Evolutionary conservation across 306 rosid species (phyloP), one percentile per base, ranked within the genome.

Genomic region (Casuarina cunninghamiana): DNA sequence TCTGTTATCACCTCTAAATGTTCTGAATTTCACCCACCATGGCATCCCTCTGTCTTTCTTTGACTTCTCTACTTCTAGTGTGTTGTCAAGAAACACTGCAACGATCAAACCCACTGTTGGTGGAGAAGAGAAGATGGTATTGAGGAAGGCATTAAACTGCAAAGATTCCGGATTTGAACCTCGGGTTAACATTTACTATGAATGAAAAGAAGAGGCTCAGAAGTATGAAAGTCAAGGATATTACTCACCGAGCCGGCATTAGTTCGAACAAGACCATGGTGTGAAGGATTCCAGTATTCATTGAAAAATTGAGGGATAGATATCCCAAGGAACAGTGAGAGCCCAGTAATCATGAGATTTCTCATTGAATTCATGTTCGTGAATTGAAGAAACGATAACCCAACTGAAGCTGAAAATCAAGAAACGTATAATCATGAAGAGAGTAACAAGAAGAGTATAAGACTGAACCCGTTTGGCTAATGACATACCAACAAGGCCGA

Each of bases 31-130:
- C 41, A 88, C 90, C 99, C 99, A 95, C 97, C 99, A 95, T 4
- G 99, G 97, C 99, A 95, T 95, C 26, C 99, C 99, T 46, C 97
- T 77, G 66, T 95, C 98, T 74, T 89, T 95, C 89, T 91, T 92
- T 0, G 97, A 90, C 19, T 88, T 92, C 44, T 95, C 93, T 0
- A 95, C 98, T 68, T 94, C 97, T 43, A 90, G 50, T 5, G 98
- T 92, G 88, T 95, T 95, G 86, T 95, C 98, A 2, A 95, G 93
- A 78, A 95, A 89, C 77, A 92, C 97, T 6, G 97, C 97, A 9
- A 92, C 97, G 0, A 91, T 91, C 86, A 95, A 81, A 3, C 96
- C 93, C 13, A 95, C 97, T 0, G 93, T 92, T 0, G 91, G 85
- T 0, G 97, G 97, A 1, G 98, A 95, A 0, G 97, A 84, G 91